Conservation (phyloP, 2,329 filamentous ascomycete species). For the Pyrenophora seminiperda region DNA sequence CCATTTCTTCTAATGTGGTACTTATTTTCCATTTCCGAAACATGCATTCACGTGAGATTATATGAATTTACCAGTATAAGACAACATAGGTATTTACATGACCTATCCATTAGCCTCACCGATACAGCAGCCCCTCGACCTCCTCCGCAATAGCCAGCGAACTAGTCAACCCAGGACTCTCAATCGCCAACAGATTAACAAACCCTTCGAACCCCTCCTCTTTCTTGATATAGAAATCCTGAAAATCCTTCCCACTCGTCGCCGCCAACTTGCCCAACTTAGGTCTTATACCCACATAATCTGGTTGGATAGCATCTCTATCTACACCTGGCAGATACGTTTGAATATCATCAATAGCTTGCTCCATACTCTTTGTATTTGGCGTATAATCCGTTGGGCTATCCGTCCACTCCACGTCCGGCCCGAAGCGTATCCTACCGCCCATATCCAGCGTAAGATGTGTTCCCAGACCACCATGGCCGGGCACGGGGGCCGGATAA, state of each 20-base stretch:
- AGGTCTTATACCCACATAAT: conserved; percentile 91
- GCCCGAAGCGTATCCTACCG: conserved; percentile 86
- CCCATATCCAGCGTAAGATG: conserved; percentile 90
- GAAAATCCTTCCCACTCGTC: conserved; percentile 68
- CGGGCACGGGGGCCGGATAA: conserved; percentile 84
- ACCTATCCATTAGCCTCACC: conserved; percentile 9
- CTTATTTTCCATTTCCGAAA: too few species aligned
- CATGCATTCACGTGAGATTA: too few species aligned
- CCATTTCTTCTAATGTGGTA: background rate
- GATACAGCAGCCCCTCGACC: conserved; percentile 65
- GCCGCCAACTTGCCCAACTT: conserved; percentile 73
- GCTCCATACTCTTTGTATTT: conserved; percentile 64
- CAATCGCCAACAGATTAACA: conserved; percentile 89
- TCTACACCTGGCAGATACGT: conserved; percentile 79
- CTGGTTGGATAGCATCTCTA: conserved; percentile 67
- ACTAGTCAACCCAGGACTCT: conserved; percentile 90
- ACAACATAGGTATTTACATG: background rate
- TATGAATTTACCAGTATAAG: too few species aligned
- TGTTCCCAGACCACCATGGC: conserved; percentile 83
- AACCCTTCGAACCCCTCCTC: conserved; percentile 82
- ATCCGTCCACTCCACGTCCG: conserved; percentile 92
- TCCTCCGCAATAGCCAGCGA: conserved; percentile 81
- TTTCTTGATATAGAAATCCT: conserved; percentile 80
- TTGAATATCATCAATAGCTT: conserved; percentile 75
- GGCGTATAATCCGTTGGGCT: conserved; percentile 71